phyloP scores from a whole-genome alignment of 768 basidiomycete genomes.

The Boletellus sp. region DNA sequence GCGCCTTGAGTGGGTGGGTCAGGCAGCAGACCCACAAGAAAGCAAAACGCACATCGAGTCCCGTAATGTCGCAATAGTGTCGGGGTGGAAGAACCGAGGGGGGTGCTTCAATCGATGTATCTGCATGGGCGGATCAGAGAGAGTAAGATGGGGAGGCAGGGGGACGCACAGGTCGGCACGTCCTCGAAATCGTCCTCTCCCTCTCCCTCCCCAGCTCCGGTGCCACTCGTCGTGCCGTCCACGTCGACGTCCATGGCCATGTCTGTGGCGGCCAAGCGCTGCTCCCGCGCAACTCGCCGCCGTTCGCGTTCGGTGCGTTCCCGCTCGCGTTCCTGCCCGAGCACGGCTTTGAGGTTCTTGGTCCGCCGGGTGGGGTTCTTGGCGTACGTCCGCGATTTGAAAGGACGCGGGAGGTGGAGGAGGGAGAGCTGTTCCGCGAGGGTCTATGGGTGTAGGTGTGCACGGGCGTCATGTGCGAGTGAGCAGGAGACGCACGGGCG shows the following conservation, averaged over 20 bases:
- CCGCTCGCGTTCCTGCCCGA: conserved; percentile 75
- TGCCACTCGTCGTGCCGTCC: conserved; percentile 5
- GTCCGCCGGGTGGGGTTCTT: conserved; percentile 71
- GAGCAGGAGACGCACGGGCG: conserved; percentile 18
- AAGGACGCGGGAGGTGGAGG: conserved; percentile 64
- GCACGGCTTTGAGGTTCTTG: conserved; percentile 76
- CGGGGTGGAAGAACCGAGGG: conserved; percentile 74
- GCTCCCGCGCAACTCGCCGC: conserved; percentile 42
- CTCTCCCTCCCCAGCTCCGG: background rate
- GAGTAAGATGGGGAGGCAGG: background rate
- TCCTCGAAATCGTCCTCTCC: conserved; percentile 46
- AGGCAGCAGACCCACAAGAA: background rate
- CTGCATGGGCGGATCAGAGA: conserved; percentile 32
- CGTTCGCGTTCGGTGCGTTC: conserved; percentile 66
- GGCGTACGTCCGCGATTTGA: conserved; percentile 69
- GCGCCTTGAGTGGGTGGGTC: conserved; percentile 45
- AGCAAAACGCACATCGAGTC: conserved; percentile 55
- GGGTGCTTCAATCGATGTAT: conserved; percentile 79
- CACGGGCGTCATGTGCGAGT: background rate
- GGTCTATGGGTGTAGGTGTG: conserved; percentile 41
- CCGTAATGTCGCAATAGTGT: conserved; percentile 84
- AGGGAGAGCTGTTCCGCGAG: conserved; percentile 75
- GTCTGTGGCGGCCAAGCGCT: background rate
- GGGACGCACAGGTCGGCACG: conserved; percentile 61
- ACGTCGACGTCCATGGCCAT: conserved; percentile 56